Percentiles rank a stretch among this genome's conserved stretches.
phyloP scores from a whole-genome alignment of 2,329 filamentous ascomycete genomes.

The Fusarium azukiicola region DNA sequence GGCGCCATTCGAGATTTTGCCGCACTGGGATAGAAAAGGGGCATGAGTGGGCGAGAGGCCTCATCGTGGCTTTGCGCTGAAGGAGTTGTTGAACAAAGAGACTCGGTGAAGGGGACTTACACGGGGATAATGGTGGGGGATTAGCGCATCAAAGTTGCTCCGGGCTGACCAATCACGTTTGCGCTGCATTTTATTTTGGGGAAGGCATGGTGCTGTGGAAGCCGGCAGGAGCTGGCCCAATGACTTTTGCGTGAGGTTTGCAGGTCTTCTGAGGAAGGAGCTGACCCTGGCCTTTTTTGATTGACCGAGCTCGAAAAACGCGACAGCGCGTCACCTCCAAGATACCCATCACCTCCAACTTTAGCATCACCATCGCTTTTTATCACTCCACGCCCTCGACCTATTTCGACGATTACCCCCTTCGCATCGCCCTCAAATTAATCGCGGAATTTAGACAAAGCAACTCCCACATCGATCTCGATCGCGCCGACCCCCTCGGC shows the following conservation, averaged over 20 bases:
- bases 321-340: slow-evolving; percentile 48
- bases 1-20: slow-evolving; percentile 32
- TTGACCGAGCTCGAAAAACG: slow-evolving; percentile 47
- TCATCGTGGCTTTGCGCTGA: slow-evolving; percentile 41
- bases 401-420: neutral
- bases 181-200: neutral
- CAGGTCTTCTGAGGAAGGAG: slow-evolving; percentile 30
- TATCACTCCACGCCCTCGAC: slow-evolving; percentile 20
- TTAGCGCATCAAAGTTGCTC: slow-evolving; percentile 45
- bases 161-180: slow-evolving; percentile 32
- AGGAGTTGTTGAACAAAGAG: slow-evolving; percentile 41
- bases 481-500: slow-evolving; percentile 21
- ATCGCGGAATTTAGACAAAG: slow-evolving; percentile 6
- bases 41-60: slow-evolving; percentile 34
- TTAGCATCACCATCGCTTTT: slow-evolving; percentile 32
- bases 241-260: slow-evolving; percentile 6
- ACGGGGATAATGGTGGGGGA: slow-evolving; percentile 24
- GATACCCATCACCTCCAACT: slow-evolving; percentile 30
- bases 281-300: slow-evolving; percentile 45
- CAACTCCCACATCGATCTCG: neutral
- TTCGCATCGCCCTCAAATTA: slow-evolving; percentile 29
- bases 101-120: slow-evolving; percentile 49
- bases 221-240: neutral
- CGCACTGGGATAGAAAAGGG: neutral
- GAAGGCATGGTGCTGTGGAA: slow-evolving; percentile 14